Evolutionary conservation across 1,284 basidiomycete genomes (phyloP).

Genomic region (Leccinum pachyderme): DNA sequence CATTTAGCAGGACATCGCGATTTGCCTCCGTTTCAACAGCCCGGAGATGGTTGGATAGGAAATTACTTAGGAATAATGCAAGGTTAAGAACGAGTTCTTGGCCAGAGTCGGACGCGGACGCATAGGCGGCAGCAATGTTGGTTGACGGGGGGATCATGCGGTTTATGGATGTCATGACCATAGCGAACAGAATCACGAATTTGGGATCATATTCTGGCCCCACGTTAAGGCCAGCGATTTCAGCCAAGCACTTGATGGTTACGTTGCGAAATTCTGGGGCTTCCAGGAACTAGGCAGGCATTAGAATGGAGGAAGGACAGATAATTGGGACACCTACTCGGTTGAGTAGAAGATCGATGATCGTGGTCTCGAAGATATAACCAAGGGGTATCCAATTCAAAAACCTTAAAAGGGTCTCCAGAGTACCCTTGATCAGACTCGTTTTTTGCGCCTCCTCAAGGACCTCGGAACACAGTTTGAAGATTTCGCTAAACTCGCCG

Average conservation of each 20-base stretch:
- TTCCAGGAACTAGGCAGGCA: slow-evolving; percentile 81
- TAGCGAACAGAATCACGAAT: slow-evolving; percentile 96
- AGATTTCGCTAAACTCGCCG: slow-evolving; percentile 95
- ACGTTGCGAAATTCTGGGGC: slow-evolving; percentile 97
- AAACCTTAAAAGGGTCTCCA: slow-evolving; percentile 96
- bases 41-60: slow-evolving; percentile 88
- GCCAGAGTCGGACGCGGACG: slow-evolving; percentile 87
- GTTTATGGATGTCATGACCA: slow-evolving; percentile 97
- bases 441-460: slow-evolving; percentile 98
- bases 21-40: slow-evolving; percentile 91
- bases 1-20: slow-evolving; percentile 92
- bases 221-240: slow-evolving; percentile 92
- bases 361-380: slow-evolving; percentile 98
- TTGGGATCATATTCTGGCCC: slow-evolving; percentile 99
- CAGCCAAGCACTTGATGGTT: slow-evolving; percentile 96
- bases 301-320: slow-evolving; percentile 11
- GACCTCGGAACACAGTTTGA: slow-evolving; percentile 94
- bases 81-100: slow-evolving; percentile 98
- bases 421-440: slow-evolving; percentile 90
- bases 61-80: slow-evolving; percentile 95
- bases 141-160: slow-evolving; percentile 97
- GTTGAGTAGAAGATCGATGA: slow-evolving; percentile 92
- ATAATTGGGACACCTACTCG: slow-evolving; percentile 55
- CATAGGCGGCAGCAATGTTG: slow-evolving; percentile 92
- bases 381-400: slow-evolving; percentile 99